Evolutionary conservation across 2,329 filamentous ascomycete genomes (phyloP).

Genomic region (Aspergillus piperis): DNA sequence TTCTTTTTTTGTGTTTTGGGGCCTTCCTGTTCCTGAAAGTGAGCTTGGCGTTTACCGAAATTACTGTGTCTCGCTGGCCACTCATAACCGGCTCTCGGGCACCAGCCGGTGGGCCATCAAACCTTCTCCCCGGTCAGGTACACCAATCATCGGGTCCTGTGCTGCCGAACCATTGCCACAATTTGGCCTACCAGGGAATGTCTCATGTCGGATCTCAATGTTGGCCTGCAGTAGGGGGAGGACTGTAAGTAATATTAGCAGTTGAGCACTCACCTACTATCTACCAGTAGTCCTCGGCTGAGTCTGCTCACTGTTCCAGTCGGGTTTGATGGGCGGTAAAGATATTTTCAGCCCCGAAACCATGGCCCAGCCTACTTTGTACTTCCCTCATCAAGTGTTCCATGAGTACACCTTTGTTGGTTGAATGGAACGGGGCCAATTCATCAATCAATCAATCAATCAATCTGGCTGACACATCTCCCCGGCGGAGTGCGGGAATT

Average conservation of each 20-base stretch:
- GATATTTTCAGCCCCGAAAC: neutral
- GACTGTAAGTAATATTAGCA: neutral
- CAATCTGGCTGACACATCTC: neutral
- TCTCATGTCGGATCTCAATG: slow-evolving; percentile 22
- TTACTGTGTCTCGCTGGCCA: slow-evolving; percentile 26
- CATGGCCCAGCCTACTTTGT: too few relatives aligned
- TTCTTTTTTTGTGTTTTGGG: slow-evolving; percentile 19
- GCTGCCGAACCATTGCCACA: slow-evolving; percentile 21
- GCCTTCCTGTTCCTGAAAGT: slow-evolving; percentile 31
- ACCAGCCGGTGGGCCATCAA: slow-evolving; percentile 12
- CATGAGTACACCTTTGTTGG: neutral
- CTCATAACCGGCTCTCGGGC: slow-evolving; percentile 19
- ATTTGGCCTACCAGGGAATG: slow-evolving; percentile 17
- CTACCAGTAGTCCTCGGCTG: too few relatives aligned
- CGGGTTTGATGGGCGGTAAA: neutral
- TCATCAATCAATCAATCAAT: neutral
- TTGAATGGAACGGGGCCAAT: neutral
- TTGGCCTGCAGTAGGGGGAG: slow-evolving; percentile 6
- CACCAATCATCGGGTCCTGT: slow-evolving; percentile 31
- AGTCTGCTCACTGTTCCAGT: too few relatives aligned
- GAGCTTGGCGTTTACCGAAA: slow-evolving; percentile 30
- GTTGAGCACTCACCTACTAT: neutral
- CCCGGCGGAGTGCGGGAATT: neutral
- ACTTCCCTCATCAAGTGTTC: too few relatives aligned
- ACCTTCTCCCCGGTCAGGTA: slow-evolving; percentile 28